Evolutionary conservation across 2,329 filamentous ascomycete genomes (phyloP).

Genomic region (Talaromyces piceae): DNA sequence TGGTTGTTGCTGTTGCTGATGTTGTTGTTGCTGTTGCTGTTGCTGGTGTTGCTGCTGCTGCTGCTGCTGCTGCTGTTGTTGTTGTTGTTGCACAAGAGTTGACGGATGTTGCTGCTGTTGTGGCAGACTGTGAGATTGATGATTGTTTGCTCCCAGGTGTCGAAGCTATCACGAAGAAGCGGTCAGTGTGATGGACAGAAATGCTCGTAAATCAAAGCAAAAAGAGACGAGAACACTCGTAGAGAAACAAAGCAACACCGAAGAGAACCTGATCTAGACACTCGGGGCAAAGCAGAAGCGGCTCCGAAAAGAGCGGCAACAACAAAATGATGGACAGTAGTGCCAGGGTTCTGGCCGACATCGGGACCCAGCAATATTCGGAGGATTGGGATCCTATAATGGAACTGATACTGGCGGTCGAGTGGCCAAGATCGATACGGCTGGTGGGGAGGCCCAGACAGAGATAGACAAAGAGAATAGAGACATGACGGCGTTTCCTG

Average conservation of each 20-base stretch:
- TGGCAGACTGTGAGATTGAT: slow-evolving; percentile 20
- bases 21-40: slow-evolving; percentile 19
- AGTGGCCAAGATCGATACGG: not conserved
- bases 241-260: not conserved
- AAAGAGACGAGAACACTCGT: not conserved
- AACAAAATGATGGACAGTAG: not conserved
- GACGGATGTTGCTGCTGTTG: slow-evolving; percentile 22
- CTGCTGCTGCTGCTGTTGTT: too few relatives aligned
- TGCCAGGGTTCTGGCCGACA: not conserved
- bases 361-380: not conserved
- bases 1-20: too few relatives aligned
- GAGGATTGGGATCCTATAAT: not conserved
- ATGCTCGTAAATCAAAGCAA: not conserved
- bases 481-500: not conserved
- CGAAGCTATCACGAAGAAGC: slow-evolving; percentile 20
- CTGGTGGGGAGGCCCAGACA: not conserved
- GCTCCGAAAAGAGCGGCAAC: not conserved
- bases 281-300: not conserved
- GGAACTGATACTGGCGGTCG: not conserved
- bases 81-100: slow-evolving; percentile 20
- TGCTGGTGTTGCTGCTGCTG: slow-evolving; percentile 22
- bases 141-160: slow-evolving; percentile 23
- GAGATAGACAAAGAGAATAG: not conserved
- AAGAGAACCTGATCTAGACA: not conserved
- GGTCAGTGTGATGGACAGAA: slow-evolving; percentile 1